Percentiles rank a stretch among this genome's conserved stretches.
These are phyloP conservation scores for Penicillium mononematosum DNA, from an alignment of 495 filamentous ascomycete genomes.

Conservation along the genomic window DNA sequence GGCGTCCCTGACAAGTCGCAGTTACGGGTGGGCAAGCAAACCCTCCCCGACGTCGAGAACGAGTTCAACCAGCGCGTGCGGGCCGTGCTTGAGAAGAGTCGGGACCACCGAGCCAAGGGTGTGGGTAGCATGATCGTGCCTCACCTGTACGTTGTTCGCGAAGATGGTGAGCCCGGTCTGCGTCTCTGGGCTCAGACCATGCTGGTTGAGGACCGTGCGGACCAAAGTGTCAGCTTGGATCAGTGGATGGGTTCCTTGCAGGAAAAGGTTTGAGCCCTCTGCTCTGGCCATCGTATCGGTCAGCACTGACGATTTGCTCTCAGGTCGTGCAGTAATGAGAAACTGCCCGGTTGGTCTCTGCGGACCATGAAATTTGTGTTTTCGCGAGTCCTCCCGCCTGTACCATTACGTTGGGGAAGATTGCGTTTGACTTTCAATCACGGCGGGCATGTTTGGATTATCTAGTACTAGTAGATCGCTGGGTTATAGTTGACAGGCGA, in stretches of 20 bases:
- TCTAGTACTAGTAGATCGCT: constrained; percentile 18
- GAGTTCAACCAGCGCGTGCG: constrained; percentile 95
- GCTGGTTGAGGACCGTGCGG: constrained; percentile 91
- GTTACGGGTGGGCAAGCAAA: constrained; percentile 87
- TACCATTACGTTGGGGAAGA: constrained; percentile 23
- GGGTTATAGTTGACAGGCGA: constrained; percentile 2
- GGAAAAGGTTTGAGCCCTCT: constrained; percentile 79
- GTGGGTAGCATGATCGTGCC: constrained; percentile 90
- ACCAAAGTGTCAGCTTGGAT: constrained; percentile 84
- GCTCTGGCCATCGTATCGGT: constrained; percentile 9
- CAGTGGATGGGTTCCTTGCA: constrained; percentile 91
- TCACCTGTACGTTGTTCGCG: constrained; percentile 87
- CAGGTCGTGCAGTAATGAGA: constrained; percentile 30
- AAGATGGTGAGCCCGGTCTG: constrained; percentile 93
- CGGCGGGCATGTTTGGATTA: constrained; percentile 13
- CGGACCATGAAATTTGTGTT: constrained; percentile 6
- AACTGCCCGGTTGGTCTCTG: neutral
- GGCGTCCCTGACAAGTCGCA: constrained; percentile 74
- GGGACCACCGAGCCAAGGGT: constrained; percentile 77
- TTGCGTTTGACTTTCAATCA: constrained; percentile 9
- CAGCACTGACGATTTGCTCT: constrained; percentile 14
- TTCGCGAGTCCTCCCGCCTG: constrained; percentile 17
- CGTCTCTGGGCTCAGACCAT: constrained; percentile 96
- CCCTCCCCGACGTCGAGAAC: constrained; percentile 80
- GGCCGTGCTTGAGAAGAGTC: constrained; percentile 86